Conservation (phyloP, 371 early-diverging fungal species). For the Dinochytrium kinnereticum region DNA sequence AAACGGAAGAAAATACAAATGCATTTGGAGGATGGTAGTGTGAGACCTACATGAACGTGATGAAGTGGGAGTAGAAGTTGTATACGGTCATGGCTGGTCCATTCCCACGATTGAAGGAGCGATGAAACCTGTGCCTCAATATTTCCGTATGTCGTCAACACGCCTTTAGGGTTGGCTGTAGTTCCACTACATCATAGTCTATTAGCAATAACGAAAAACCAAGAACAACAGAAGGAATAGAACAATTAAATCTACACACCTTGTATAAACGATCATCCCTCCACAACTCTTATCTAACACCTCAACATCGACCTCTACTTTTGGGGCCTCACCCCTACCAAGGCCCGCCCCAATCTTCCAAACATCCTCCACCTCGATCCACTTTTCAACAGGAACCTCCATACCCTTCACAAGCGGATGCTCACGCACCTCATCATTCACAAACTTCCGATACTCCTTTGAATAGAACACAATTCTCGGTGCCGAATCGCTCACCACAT, state of each 20-base stretch:
- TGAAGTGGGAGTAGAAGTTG: slow-evolving; percentile 83
- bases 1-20: background rate
- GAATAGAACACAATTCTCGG: slow-evolving; percentile 52
- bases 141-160: slow-evolving; percentile 69
- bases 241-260: slow-evolving; percentile 61
- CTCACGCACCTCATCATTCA: no score
- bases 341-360: background rate
- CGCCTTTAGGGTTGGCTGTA: slow-evolving; percentile 79
- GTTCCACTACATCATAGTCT: slow-evolving; percentile 5
- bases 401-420: slow-evolving; percentile 32
- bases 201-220: background rate
- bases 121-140: slow-evolving; percentile 70
- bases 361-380: background rate
- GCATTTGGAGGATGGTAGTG: slow-evolving; percentile 11
- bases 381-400: slow-evolving; percentile 24
- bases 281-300: slow-evolving; percentile 46
- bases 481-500: slow-evolving; percentile 66
- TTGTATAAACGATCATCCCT: slow-evolving; percentile 82
- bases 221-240: no score
- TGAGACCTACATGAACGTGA: slow-evolving; percentile 71
- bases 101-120: slow-evolving; percentile 77
- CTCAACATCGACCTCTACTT: background rate
- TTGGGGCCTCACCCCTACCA: background rate
- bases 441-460: slow-evolving; percentile 50
- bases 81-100: slow-evolving; percentile 68